Evolutionary conservation across 176 grass and related monocot species (phyloP).

Genomic region (Pontederia crassipes): DNA sequence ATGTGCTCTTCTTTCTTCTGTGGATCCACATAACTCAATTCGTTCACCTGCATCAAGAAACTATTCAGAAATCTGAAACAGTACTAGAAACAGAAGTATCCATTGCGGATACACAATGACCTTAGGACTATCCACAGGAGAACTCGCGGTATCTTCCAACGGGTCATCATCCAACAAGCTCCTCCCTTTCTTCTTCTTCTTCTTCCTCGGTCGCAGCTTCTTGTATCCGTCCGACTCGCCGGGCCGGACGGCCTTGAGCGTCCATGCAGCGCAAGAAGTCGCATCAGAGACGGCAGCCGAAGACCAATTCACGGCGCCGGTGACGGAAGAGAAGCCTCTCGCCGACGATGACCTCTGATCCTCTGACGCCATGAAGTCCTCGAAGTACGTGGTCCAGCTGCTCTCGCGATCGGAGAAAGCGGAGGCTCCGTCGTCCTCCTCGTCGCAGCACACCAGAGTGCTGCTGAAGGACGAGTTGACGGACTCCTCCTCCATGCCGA

Average conservation of each 20-base stretch:
- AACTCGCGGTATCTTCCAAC: slow-evolving; percentile 11
- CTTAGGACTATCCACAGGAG: slow-evolving; percentile 6
- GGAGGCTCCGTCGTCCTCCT: neutral
- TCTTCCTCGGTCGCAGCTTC: neutral
- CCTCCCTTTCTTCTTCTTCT: slow-evolving; percentile 4
- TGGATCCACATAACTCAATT: neutral
- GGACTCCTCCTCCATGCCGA: slow-evolving; percentile 1
- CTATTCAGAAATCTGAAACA: neutral
- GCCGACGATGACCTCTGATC: neutral
- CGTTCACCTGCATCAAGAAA: neutral
- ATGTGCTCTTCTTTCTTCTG: neutral
- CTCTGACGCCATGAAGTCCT: slow-evolving; percentile 13
- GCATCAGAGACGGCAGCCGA: neutral
- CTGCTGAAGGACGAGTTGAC: slow-evolving; percentile 1
- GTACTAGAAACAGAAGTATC: neutral
- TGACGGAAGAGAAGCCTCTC: too few species aligned
- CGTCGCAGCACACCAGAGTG: neutral
- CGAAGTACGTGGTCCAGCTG: slow-evolving; percentile 12
- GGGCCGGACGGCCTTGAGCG: too few species aligned
- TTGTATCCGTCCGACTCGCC: too few species aligned
- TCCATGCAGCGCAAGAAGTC: neutral
- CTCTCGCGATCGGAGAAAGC: slow-evolving; percentile 3
- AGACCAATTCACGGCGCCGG: neutral
- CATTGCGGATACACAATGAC: neutral
- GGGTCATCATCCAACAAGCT: neutral